Percentiles rank a stretch among this genome's conserved stretches.
Evolutionary conservation across 306 rosid genomes (phyloP).

Genomic region (Comarum palustre): DNA sequence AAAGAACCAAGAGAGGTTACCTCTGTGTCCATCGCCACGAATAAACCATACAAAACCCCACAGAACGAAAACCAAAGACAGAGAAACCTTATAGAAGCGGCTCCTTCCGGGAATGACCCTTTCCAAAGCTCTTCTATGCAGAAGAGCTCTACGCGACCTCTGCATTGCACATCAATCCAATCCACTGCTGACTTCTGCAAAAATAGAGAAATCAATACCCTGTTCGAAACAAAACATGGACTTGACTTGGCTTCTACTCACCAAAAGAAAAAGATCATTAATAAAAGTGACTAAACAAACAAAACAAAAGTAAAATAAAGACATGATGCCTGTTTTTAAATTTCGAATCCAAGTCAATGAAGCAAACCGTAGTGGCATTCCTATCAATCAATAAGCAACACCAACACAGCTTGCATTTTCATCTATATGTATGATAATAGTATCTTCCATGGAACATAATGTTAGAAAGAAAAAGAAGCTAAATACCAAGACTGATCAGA

Average conservation of each 20-base stretch:
- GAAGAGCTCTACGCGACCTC: constrained; percentile 73
- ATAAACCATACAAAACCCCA: constrained; percentile 79
- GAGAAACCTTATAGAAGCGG: constrained; percentile 60
- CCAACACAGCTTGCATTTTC: constrained; percentile 1
- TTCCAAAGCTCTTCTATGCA: constrained; percentile 59
- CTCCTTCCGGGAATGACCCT: constrained; percentile 42
- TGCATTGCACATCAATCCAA: constrained; percentile 78
- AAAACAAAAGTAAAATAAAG: neutral
- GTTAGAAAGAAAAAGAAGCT: constrained; percentile 5
- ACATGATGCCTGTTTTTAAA: constrained; percentile 1
- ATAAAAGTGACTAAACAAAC: neutral
- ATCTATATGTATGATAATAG: neutral
- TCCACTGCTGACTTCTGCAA: constrained; percentile 22
- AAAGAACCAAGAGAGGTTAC: constrained; percentile 28
- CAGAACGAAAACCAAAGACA: constrained; percentile 60
- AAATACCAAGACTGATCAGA: neutral
- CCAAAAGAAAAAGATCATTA: neutral
- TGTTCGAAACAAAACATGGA: constrained; percentile 29
- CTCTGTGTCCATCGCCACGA: constrained; percentile 59
- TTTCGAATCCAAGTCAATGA: constrained; percentile 2
- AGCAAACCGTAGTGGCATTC: neutral
- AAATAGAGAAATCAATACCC: constrained; percentile 25
- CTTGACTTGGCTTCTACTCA: constrained; percentile 24
- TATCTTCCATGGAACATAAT: neutral
- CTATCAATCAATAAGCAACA: constrained; percentile 1